Percentiles rank a stretch among this genome's conserved stretches.
Evolutionary conservation across 129 eudicot genomes (phyloP).

Genomic region (Tagetes erecta): DNA sequence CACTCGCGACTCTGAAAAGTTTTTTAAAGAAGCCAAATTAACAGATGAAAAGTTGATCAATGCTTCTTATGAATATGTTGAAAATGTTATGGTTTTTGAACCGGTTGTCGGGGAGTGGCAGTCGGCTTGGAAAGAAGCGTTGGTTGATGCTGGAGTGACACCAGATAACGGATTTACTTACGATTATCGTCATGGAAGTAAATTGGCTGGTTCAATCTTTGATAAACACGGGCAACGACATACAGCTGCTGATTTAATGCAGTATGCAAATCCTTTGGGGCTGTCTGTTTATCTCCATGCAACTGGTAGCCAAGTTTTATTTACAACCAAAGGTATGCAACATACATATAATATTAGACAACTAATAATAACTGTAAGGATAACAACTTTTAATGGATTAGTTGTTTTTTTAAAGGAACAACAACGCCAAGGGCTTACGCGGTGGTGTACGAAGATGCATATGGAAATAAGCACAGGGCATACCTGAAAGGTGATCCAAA

Average conservation of each 20-base stretch:
- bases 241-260: constrained; percentile 4
- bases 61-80: not conserved
- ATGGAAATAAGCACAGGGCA: constrained; percentile 49
- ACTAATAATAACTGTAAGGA: too few relatives aligned
- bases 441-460: constrained; percentile 56
- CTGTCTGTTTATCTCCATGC: not conserved
- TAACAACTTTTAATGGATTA: too few relatives aligned
- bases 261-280: not conserved
- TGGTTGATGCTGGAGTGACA: constrained; percentile 1
- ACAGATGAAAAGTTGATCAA: not conserved
- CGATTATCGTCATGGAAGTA: not conserved
- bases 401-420: constrained; percentile 34
- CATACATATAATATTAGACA: too few relatives aligned
- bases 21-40: not conserved
- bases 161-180: constrained; percentile 3
- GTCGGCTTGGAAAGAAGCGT: not conserved
- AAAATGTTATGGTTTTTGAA: not conserved
- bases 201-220: not conserved
- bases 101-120: not conserved
- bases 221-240: not conserved
- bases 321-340: not conserved
- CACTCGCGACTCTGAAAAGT: not conserved
- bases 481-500: constrained; percentile 34
- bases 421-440: constrained; percentile 51
- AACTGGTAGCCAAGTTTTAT: not conserved